Percentiles rank a stretch among this genome's conserved stretches.
These are phyloP conservation scores for Ustilago curta DNA, from an alignment of 1,284 basidiomycete species.

Conservation along the genomic window DNA sequence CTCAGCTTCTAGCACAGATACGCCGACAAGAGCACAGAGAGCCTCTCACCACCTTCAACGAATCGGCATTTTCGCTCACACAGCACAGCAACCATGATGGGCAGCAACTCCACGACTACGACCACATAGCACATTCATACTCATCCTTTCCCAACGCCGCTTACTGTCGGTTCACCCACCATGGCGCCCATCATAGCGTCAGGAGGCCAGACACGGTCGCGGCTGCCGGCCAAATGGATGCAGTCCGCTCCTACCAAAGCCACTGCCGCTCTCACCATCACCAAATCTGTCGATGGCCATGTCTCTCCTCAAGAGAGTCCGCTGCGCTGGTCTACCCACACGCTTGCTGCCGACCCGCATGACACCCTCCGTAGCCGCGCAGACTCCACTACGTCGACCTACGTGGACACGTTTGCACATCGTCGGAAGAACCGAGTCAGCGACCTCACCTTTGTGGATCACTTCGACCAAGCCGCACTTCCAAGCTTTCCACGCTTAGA, in stretches of 20 bases:
- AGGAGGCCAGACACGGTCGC: constrained; percentile 36
- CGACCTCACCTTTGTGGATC: constrained; percentile 40
- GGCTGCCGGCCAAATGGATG: constrained; percentile 42
- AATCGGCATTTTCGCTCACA: too few relatives aligned
- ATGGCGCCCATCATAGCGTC: constrained; percentile 36
- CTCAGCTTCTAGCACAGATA: too few relatives aligned
- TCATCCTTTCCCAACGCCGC: not conserved
- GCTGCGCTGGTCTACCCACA: constrained; percentile 33
- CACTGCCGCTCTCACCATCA: constrained; percentile 6
- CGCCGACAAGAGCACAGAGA: too few relatives aligned
- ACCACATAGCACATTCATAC: constrained; percentile 1
- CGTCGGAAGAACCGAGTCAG: constrained; percentile 46
- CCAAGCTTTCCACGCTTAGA: constrained; percentile 13
- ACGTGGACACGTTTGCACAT: constrained; percentile 44
- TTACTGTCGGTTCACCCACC: not conserved
- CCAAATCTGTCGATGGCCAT: constrained; percentile 9
- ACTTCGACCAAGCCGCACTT: constrained; percentile 13
- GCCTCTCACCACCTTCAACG: too few relatives aligned
- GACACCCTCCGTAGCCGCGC: constrained; percentile 39
- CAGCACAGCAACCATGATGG: too few relatives aligned
- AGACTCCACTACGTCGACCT: constrained; percentile 39
- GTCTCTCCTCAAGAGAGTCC: constrained; percentile 11
- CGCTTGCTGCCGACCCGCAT: constrained; percentile 25
- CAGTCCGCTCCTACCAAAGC: constrained; percentile 17
- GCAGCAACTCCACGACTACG: too few relatives aligned